Base-by-base conservation (phyloP, 2,329 filamentous ascomycete genomes). In the Neurospora sp. region DNA sequence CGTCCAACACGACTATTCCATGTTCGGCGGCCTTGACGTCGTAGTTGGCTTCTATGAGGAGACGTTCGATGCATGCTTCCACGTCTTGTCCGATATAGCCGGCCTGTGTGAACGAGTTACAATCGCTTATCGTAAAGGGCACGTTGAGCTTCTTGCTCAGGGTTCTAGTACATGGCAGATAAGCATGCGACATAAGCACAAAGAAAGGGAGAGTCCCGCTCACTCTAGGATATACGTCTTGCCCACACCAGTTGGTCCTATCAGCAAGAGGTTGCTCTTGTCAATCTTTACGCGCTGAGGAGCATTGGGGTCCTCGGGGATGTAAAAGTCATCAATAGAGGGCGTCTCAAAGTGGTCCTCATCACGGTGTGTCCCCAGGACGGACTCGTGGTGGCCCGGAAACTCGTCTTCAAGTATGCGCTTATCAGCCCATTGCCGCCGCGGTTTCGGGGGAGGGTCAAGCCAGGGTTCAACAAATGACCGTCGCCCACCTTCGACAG, bases 1-100 rank as follows among this genome's bases (percentile, higher is more conserved):
- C 96, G 75, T 99, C 96, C 23, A 99, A 84, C 69, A 97, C 96
- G 66, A 99, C 93, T 69, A 99, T 98, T 5, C 96, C 96, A 68
- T 92, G 88, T 78, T 99, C 95, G 8, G 93, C 91, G 69, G 91
- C 89, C 70, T 89, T 88, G 37, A 96, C 88, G 74, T 97, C 92
- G 79, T 97, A 97, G 78, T 96, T 95, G 8, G 95, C 89, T 71
- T 96, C 93, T 69, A 96, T 92, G 10, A 99, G 84, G 36, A 99
- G 85, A 65, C 96, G 87, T 77, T 97, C 93, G 52, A 99, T 93
- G 75, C 95, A 97, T 0, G 92, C 90, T 78, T 99, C 96, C n/a
- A 95, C 95, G 78, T 99, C 96, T 77, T 98, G 95, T 38, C 96
- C 96, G 74, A 99, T 97, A 76, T 99, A 99, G 36, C 96, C 95